Evolutionary conservation across 371 early-diverging fungal genomes (phyloP).

Genomic region (Syncephalastrum contaminatum): DNA sequence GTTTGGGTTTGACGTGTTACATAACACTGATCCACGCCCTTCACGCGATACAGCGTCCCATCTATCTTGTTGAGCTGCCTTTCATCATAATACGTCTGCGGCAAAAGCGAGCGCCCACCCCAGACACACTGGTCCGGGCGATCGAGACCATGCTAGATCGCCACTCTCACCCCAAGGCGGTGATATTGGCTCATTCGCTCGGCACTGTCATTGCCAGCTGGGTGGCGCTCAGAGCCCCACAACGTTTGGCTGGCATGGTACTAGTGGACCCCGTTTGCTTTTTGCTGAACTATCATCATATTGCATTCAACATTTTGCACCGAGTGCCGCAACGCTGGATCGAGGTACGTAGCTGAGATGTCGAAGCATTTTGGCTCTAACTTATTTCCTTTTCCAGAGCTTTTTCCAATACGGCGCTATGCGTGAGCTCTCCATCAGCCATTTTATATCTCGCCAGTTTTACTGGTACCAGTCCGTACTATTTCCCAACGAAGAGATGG

Average conservation of each 20-base stretch:
- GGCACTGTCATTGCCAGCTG: constrained; percentile 57
- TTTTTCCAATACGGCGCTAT: constrained; percentile 60
- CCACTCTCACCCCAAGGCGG: constrained; percentile 53
- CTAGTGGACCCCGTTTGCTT: constrained; percentile 75
- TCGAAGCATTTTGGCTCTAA: background rate
- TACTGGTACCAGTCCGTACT: constrained; percentile 60
- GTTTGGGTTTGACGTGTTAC: constrained; percentile 59
- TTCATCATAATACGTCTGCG: constrained; percentile 62
- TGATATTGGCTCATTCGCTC: constrained; percentile 65
- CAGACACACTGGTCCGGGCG: constrained; percentile 53
- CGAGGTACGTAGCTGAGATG: constrained; percentile 31
- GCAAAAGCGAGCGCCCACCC: constrained; percentile 34
- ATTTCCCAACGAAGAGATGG: constrained; percentile 22
- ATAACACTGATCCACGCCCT: constrained; percentile 51
- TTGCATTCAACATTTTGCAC: constrained; percentile 70
- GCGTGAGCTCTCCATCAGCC: constrained; percentile 62
- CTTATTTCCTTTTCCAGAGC: constrained; percentile 12
- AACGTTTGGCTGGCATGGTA: constrained; percentile 48
- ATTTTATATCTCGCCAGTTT: constrained; percentile 64
- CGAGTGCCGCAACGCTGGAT: constrained; percentile 50
- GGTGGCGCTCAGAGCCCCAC: constrained; percentile 44
- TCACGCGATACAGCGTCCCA: constrained; percentile 40
- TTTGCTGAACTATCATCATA: constrained; percentile 57
- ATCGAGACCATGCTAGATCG: constrained; percentile 50
- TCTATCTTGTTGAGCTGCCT: constrained; percentile 68